A percentile compares a stretch with the other conserved stretches of the same genome.
phyloP scores from a whole-genome alignment of 176 grass and related monocot species.

The Musa schizocarpa region DNA sequence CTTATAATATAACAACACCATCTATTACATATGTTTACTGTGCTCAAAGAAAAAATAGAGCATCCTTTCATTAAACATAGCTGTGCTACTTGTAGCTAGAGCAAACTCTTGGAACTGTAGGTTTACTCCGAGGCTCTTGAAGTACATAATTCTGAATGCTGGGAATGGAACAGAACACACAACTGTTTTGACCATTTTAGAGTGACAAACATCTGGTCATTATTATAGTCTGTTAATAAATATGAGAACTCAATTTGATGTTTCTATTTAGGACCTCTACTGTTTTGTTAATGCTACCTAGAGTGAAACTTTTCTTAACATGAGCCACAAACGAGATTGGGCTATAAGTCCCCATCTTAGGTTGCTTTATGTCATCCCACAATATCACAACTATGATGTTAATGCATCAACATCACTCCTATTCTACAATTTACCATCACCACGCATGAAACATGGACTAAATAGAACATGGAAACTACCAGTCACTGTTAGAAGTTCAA shows the following conservation, averaged over 20 bases:
- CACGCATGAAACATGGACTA: neutral
- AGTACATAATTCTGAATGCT: too few relatives aligned
- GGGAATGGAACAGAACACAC: too few relatives aligned
- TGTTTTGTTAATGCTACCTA: neutral
- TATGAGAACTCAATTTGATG: neutral
- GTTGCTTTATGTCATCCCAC: neutral
- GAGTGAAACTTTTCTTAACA: too few relatives aligned
- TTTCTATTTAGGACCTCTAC: neutral
- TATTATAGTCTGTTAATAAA: neutral
- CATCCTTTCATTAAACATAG: too few relatives aligned
- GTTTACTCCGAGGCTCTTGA: too few relatives aligned
- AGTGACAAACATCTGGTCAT: neutral
- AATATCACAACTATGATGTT: neutral
- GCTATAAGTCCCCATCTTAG: neutral
- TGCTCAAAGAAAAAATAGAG: too few relatives aligned
- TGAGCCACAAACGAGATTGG: too few relatives aligned
- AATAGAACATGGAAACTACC: too few relatives aligned
- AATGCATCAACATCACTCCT: neutral
- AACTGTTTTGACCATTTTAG: neutral
- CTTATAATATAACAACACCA: too few relatives aligned
- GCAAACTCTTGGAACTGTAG: too few relatives aligned
- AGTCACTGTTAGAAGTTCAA: neutral
- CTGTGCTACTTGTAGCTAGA: too few relatives aligned
- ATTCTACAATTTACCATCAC: neutral
- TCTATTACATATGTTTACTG: too few relatives aligned